Percentiles rank a stretch among this genome's conserved stretches.
Conservation (phyloP, 345 rosid species). For the Pistacia atlantica region DNA sequence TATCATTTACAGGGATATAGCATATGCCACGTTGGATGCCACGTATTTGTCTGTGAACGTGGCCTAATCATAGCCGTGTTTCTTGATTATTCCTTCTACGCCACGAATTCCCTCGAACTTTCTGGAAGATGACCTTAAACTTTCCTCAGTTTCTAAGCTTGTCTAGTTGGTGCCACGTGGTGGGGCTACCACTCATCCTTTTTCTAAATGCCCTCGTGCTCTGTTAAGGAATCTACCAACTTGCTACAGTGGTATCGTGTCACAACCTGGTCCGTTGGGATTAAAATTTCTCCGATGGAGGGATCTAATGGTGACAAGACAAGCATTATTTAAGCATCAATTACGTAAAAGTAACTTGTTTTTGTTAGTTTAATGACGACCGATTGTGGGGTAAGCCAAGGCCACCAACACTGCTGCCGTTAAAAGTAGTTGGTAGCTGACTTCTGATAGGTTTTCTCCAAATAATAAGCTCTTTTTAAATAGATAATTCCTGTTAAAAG, state of each 20-base stretch:
- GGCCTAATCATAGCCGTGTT: constrained; percentile 42
- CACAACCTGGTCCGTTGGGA: not conserved
- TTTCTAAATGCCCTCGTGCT: not conserved
- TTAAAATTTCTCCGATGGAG: not conserved
- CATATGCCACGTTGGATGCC: constrained; percentile 59
- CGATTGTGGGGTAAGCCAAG: too few species aligned
- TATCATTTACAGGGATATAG: constrained; percentile 45
- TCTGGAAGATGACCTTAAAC: constrained; percentile 45
- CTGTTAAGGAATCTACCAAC: not conserved
- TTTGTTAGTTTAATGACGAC: too few species aligned
- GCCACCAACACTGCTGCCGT: too few species aligned
- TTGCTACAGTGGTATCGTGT: not conserved
- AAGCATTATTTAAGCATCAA: too few species aligned
- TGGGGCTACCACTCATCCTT: not conserved
- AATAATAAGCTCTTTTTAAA: too few species aligned
- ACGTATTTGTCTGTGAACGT: constrained; percentile 33
- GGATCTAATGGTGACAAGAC: not conserved
- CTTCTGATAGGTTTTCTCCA: too few species aligned
- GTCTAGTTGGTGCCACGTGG: constrained; percentile 41
- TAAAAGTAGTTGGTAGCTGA: too few species aligned
- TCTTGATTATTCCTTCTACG: constrained; percentile 25
- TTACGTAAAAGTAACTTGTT: not conserved
- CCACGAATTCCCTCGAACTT: constrained; percentile 41
- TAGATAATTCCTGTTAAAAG: too few species aligned
- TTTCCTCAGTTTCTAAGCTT: constrained; percentile 14